These are phyloP conservation scores for Dendrostoma leiphaemia DNA, from an alignment of 2,329 filamentous ascomycete genomes.

Conservation along the genomic window DNA sequence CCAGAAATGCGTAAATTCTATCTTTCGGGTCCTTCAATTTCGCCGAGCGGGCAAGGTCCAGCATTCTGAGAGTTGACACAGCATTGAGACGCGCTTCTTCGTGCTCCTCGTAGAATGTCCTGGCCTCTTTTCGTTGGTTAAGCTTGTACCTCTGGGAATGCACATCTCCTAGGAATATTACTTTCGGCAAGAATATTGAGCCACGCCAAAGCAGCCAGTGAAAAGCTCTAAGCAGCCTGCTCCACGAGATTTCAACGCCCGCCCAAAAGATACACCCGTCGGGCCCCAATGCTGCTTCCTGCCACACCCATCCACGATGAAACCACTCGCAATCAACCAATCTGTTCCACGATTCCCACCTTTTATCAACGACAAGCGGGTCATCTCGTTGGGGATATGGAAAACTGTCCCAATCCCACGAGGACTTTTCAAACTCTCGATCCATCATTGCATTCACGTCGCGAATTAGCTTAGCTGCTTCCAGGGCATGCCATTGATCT, in stretches of 20 bases:
- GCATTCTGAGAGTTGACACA: neutral
- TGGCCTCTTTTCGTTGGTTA: neutral
- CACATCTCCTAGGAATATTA: neutral
- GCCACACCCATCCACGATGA: neutral
- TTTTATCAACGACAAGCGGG: neutral
- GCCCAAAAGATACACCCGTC: neutral
- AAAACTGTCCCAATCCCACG: neutral
- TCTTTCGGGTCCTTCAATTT: neutral
- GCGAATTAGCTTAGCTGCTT: no score
- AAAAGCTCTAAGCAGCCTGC: neutral
- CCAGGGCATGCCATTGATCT: no score
- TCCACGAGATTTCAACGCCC: neutral
- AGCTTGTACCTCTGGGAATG: neutral
- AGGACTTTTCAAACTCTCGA: neutral
- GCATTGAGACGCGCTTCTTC: no score
- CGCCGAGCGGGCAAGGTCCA: neutral
- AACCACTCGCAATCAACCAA: neutral
- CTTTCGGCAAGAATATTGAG: accelerated
- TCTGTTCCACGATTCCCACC: neutral
- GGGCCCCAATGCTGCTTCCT: slow-evolving; percentile 2
- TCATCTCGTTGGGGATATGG: neutral
- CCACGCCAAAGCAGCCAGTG: neutral
- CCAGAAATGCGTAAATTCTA: slow-evolving; percentile 5
- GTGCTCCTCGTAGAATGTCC: neutral
- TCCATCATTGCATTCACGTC: neutral